These are phyloP conservation scores for Penicillium soppii DNA, from an alignment of 495 filamentous ascomycete genomes.

Conservation along the genomic window DNA sequence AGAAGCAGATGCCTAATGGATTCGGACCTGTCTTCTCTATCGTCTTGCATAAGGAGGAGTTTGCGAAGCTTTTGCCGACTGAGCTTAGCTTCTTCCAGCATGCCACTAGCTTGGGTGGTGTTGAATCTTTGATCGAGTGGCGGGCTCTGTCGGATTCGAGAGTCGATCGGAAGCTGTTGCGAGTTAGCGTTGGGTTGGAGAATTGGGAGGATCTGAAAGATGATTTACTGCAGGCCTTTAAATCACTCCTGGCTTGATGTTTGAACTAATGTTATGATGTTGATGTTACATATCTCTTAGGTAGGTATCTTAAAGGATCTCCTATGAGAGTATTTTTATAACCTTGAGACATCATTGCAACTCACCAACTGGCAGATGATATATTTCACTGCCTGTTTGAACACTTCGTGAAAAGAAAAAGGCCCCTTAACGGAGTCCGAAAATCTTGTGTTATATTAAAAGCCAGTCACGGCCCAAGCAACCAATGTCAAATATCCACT, in stretches of 20 bases:
- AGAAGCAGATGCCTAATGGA: conserved; percentile 82
- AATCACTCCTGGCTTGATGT: conserved; percentile 7
- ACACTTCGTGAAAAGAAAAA: no score
- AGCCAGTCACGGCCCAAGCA: conserved; percentile 39
- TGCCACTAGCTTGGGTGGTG: conserved; percentile 84
- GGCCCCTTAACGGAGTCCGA: no score
- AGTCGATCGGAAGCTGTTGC: conserved; percentile 66
- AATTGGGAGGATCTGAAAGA: conserved; percentile 72
- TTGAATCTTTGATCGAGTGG: conserved; percentile 77
- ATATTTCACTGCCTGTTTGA: no score
- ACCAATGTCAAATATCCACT: conserved; percentile 43
- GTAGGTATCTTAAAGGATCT: no score
- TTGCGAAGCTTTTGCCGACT: conserved; percentile 67
- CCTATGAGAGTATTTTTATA: no score
- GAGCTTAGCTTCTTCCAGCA: conserved; percentile 80
- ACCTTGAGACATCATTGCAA: no score
- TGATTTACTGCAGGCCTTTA: conserved; percentile 68
- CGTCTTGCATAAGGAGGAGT: conserved; percentile 50
- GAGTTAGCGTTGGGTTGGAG: conserved; percentile 80
- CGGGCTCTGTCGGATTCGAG: conserved; percentile 70
- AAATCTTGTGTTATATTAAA: conserved; percentile 24
- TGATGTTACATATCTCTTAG: conserved; percentile 4
- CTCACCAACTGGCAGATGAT: no score
- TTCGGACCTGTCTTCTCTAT: conserved; percentile 82
- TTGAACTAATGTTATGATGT: background rate